phyloP scores from a whole-genome alignment of 192 early-diverging fungal species.

The Coemansia sp. region DNA sequence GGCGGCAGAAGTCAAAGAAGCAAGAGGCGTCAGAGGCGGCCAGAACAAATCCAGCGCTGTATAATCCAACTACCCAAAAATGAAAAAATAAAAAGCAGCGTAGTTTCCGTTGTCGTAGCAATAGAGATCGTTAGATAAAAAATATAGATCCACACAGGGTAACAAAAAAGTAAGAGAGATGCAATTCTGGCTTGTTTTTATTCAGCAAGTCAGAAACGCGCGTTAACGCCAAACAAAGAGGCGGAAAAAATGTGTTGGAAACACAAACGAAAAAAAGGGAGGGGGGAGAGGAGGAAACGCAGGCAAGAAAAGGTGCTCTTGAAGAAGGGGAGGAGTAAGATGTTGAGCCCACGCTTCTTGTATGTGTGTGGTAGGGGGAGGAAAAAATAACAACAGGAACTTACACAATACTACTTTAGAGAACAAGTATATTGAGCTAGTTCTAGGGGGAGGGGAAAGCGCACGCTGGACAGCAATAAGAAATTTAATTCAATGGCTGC shows the following conservation, averaged over 20 bases:
- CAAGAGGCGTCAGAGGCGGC: not conserved
- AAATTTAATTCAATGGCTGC: not conserved
- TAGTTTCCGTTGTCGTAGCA: not conserved
- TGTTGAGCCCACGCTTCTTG: not conserved
- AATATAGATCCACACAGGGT: not conserved
- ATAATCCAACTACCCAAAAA: constrained; percentile 30
- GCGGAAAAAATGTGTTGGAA: not conserved
- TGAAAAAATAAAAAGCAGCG: constrained; percentile 1
- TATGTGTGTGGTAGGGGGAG: too few species aligned
- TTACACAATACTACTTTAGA: not conserved
- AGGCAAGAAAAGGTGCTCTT: not conserved
- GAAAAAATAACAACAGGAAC: not conserved
- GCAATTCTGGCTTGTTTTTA: not conserved
- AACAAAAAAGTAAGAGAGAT: not conserved
- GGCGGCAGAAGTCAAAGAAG: not conserved
- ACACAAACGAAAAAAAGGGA: not conserved
- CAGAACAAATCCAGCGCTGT: constrained; percentile 22
- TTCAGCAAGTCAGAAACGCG: too few species aligned
- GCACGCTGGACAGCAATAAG: not conserved
- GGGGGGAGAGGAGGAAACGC: not conserved
- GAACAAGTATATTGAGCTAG: not conserved
- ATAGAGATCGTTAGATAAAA: constrained; percentile 1
- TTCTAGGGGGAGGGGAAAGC: not conserved
- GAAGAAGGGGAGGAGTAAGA: not conserved
- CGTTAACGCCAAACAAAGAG: not conserved